Percentiles rank a stretch among this genome's conserved stretches.
phyloP scores from a whole-genome alignment of 2,329 filamentous ascomycete species.

The Sphaceloma murrayae region DNA sequence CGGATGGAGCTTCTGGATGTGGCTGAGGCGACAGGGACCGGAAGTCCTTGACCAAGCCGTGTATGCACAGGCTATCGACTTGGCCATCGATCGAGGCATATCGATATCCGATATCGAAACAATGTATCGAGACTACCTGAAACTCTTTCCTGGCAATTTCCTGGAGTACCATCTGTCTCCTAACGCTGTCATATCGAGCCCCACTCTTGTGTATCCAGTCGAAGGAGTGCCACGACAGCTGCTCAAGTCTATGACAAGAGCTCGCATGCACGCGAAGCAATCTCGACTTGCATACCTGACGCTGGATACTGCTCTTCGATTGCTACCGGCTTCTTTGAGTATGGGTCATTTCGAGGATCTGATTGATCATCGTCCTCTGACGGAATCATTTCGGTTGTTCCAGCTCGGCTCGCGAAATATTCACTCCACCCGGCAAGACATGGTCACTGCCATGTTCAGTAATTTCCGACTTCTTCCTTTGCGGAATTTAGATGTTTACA shows the following conservation, averaged over 20 bases:
- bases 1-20: slow-evolving; percentile 39
- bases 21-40: slow-evolving; percentile 37
- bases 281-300: slow-evolving; percentile 42
- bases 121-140: slow-evolving; percentile 37
- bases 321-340: slow-evolving; percentile 37
- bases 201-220: slow-evolving; percentile 25
- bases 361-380: slow-evolving; percentile 36
- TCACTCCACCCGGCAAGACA: neutral
- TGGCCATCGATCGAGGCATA: slow-evolving; percentile 35
- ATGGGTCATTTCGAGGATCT: slow-evolving; percentile 38
- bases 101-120: slow-evolving; percentile 36
- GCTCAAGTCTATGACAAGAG: slow-evolving; percentile 41
- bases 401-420: slow-evolving; percentile 38
- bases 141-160: slow-evolving; percentile 40
- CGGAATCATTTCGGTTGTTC: slow-evolving; percentile 41
- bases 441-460: neutral
- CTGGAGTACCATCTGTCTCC: slow-evolving; percentile 40
- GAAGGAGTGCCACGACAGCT: slow-evolving; percentile 34
- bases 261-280: slow-evolving; percentile 38
- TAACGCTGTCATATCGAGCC: slow-evolving; percentile 38
- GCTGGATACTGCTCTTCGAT: slow-evolving; percentile 40
- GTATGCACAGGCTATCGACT: slow-evolving; percentile 43
- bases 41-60: slow-evolving; percentile 32
- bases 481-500: neutral
- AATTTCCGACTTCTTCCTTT: neutral